Base-by-base conservation (phyloP, 495 filamentous ascomycete genomes). In the Tuber magnatum region DNA sequence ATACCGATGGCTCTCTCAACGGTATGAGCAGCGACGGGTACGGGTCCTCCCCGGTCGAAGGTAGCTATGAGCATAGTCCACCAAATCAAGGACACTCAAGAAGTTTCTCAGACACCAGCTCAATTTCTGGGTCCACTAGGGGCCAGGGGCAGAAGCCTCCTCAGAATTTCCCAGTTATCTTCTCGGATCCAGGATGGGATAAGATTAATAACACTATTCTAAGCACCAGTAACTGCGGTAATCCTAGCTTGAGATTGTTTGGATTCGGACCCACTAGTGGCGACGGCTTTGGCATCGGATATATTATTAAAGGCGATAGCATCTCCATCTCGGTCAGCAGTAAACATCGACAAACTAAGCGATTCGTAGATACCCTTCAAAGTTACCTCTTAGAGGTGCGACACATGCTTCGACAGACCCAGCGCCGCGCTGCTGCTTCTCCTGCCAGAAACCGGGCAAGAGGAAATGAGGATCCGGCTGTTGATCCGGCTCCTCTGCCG, bases 221-320 rank as follows among this genome's bases (percentile, higher is more conserved):
- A 32, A 95, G 92, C 44, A 97, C 95, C 2, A 97, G 94, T n/a
- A 99, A 99, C 85, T 99, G 95, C 84, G 95, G 95, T 73, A 99
- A 99, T 84, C 95, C 95, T 3, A 94, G 92, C n/a, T 88, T 99
- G 22, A 91, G 95, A 1, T 93, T 97, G 70, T 99, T 99, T 80
- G 95, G 95, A 18, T 99, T 99, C 84, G 95, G 95, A 0, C 95
- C 95, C 5, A 96, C 94, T 0, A 94, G 92, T 5, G 94, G 91
- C 41, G 96, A 98, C 73, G 95, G 95, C 0, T 98, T 98, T 83
- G 95, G 96, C 20, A 97, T 99, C 73, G 95, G 95, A 20, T 99
- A 99, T 84, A 98, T 99, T 80, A 97, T 99, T 88, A 99, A 99
- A 84, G 94, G 97, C 81, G 94, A 97, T 51, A 87, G 88, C 70